Evolutionary conservation across 106 monocot genomes (phyloP).

Genomic region (Apostasia ramifera): DNA sequence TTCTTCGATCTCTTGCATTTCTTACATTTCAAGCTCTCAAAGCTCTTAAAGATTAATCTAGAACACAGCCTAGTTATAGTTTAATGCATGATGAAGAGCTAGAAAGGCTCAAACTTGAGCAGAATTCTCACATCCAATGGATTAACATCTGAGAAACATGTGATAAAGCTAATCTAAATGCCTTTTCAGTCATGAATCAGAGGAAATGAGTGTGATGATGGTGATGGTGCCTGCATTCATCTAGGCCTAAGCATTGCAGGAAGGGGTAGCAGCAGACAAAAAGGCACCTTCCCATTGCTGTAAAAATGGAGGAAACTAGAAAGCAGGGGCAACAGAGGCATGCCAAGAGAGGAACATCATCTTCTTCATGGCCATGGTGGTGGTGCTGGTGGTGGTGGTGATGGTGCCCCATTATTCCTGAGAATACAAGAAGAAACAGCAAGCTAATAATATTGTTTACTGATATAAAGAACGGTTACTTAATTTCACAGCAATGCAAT

Average conservation of each 20-base stretch:
- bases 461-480: no score
- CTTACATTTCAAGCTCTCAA: no score
- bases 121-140: no score
- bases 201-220: conserved; percentile 34
- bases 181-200: neutral
- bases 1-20: no score
- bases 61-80: no score
- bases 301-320: conserved; percentile 17
- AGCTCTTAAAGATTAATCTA: no score
- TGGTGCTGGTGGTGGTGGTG: conserved; percentile 12
- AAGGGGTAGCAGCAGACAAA: conserved; percentile 58
- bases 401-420: conserved; percentile 14
- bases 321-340: conserved; percentile 51
- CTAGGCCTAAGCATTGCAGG: conserved; percentile 53
- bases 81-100: no score
- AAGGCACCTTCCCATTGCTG: conserved; percentile 42
- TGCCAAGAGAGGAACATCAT: conserved; percentile 36
- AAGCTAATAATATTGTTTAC: no score
- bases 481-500: no score
- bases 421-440: neutral
- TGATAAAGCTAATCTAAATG: no score
- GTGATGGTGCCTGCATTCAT: conserved; percentile 39
- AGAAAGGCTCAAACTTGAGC: no score
- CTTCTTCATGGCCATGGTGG: conserved; percentile 7
- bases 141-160: no score